phyloP scores from a whole-genome alignment of 257 asterid species.

The Solanum pennellii region DNA sequence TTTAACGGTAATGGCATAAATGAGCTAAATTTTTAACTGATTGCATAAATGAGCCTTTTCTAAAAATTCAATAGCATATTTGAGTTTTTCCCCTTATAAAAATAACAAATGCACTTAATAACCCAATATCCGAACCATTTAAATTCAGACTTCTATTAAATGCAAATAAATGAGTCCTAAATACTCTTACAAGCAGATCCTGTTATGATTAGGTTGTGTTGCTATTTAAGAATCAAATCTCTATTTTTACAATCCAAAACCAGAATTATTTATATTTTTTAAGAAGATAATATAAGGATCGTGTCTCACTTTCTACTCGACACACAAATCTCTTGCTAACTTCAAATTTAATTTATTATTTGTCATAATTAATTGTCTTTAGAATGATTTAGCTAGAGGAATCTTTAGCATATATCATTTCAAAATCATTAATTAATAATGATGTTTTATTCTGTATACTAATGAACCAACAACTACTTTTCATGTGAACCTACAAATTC shows the following conservation, averaged over 20 bases:
- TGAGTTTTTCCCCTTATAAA: too few species aligned
- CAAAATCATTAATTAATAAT: neutral
- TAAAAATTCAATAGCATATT: too few species aligned
- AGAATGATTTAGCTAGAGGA: neutral
- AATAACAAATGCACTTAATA: too few species aligned
- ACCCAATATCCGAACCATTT: too few species aligned
- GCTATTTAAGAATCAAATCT: conserved; percentile 30
- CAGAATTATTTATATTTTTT: neutral
- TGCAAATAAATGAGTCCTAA: neutral
- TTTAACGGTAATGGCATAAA: too few species aligned
- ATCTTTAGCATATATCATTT: neutral
- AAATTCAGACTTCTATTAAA: too few species aligned
- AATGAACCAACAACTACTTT: too few species aligned
- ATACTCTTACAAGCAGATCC: conserved; percentile 17
- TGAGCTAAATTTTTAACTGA: too few species aligned
- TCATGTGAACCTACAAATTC: too few species aligned
- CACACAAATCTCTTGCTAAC: neutral
- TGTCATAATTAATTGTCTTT: neutral
- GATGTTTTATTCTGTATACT: neutral
- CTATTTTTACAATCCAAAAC: neutral
- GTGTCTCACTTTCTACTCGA: neutral
- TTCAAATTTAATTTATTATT: neutral
- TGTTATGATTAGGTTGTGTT: conserved; percentile 19
- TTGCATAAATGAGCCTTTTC: too few species aligned
- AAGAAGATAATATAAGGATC: neutral